Percentiles rank a stretch among this genome's conserved stretches.
These are phyloP conservation scores for Ceratocystis cacaofunesta DNA, from an alignment of 2,329 filamentous ascomycete genomes.

Conservation along the genomic window DNA sequence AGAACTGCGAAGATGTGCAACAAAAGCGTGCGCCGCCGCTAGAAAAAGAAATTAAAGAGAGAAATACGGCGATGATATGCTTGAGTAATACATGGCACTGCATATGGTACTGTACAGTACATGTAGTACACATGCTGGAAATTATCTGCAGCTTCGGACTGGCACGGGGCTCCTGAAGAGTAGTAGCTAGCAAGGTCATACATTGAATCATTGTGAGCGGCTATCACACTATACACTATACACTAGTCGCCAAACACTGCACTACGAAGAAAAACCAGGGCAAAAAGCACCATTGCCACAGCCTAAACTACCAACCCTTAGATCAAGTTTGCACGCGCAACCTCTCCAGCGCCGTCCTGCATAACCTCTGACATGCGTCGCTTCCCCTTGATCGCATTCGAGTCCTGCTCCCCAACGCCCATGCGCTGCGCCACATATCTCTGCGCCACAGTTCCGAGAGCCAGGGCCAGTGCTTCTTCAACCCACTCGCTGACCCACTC, in stretches of 20 bases:
- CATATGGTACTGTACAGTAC: background rate
- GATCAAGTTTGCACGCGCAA: conserved; percentile 42
- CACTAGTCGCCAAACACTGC: background rate
- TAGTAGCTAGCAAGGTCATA: background rate
- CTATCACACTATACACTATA: background rate
- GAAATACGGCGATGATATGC: background rate
- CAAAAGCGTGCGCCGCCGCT: background rate
- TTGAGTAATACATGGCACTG: too few species aligned
- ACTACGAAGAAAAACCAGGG: background rate
- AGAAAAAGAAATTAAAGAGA: background rate
- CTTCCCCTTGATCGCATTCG: conserved; percentile 40
- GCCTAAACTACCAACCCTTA: conserved; percentile 20
- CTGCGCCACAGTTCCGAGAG: conserved; percentile 78
- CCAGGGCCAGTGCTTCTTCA: conserved; percentile 66
- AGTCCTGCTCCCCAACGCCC: conserved; percentile 74
- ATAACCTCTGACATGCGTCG: conserved; percentile 43
- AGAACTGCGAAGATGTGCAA: background rate
- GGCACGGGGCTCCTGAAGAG: background rate
- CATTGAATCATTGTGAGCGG: background rate
- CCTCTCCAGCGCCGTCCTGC: conserved; percentile 43
- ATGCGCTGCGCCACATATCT: conserved; percentile 87
- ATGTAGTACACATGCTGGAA: background rate
- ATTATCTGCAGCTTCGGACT: background rate
- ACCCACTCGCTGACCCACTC: conserved; percentile 98
- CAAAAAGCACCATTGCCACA: background rate